Evolutionary conservation across 1,284 basidiomycete species (phyloP), one percentile per base, ranked within the genome.

Genomic region (Stygiomarasmius scandens): DNA sequence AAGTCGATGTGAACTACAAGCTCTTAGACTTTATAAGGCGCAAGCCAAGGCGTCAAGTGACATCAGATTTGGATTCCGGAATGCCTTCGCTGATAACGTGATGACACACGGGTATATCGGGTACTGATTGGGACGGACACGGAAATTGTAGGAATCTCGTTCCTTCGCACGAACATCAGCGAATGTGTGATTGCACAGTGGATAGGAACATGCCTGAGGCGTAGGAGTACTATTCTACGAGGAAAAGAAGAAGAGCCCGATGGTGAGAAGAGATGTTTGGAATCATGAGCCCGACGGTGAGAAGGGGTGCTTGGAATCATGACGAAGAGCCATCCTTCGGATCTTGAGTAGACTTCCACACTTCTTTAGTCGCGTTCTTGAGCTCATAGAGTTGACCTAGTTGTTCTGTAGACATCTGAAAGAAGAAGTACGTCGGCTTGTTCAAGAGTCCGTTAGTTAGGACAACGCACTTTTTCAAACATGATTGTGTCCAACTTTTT

Each of bases 341-440:
- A 12, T 66, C 52, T 55, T 69, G 58, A 45, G 76, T 70, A 19
- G 83, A 77, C 69, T 89, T 94, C 92, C 91, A 95, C 12, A 95
- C 80, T 58, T 89, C 88, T 68, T 92, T 93, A 0, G 93, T 88
- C 1, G 87, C 91, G 63, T 93, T 89, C 92, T 96, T 94, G 58
- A 98, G 80, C 71, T 96, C 93, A 68, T 96, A 94, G 45, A 97
- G 74, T 70, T 97, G 95, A 1, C 91, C 91, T 3, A 96, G 78
- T 70, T 97, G 95, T 70, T 96, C 90, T n/a, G 80, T 74, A n/a
- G 91, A 94, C 84, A 97, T 89, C 89, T 95, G 59, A 4, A 22
- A 32, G 29, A 32, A 32, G 12, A 12, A 32, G 29, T 32, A 32
- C 6, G 5, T 32, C 29, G 29, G 29, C 12, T 32, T 5, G 29